Conservation (phyloP, 108 stramenopile species). For the Mediolabrus comicus region DNA sequence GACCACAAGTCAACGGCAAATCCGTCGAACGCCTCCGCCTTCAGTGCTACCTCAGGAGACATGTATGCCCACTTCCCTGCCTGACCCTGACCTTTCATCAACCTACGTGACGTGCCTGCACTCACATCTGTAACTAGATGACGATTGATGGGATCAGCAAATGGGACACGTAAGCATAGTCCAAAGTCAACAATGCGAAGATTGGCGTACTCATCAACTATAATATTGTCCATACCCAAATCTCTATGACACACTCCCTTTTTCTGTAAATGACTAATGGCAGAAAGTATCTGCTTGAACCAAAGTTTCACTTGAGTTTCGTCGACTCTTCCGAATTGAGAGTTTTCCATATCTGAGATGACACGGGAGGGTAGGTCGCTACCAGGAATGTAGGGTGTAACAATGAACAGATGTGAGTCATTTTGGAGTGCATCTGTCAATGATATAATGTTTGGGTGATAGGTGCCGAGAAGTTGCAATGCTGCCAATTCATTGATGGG, state of each 20-base stretch:
- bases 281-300: slow-evolving; percentile 53
- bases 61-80: slow-evolving; percentile 64
- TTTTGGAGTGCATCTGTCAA: slow-evolving; percentile 45
- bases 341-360: slow-evolving; percentile 20
- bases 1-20: slow-evolving; percentile 93
- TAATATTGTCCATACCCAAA: slow-evolving; percentile 51
- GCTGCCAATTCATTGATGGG: slow-evolving; percentile 63
- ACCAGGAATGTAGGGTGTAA: slow-evolving; percentile 48
- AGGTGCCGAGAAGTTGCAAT: slow-evolving; percentile 50
- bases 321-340: slow-evolving; percentile 17
- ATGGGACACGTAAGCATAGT: slow-evolving; percentile 60
- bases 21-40: slow-evolving; percentile 69
- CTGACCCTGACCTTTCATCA: slow-evolving; percentile 48
- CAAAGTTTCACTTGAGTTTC: slow-evolving; percentile 32
- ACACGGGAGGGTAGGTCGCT: slow-evolving; percentile 48
- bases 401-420: slow-evolving; percentile 49
- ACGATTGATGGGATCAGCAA: slow-evolving; percentile 35
- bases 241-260: slow-evolving; percentile 59
- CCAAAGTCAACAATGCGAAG: slow-evolving; percentile 60
- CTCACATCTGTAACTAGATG: slow-evolving; percentile 40
- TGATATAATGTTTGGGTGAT: slow-evolving; percentile 35
- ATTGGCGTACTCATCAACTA: slow-evolving; percentile 32
- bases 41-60: slow-evolving; percentile 73
- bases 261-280: slow-evolving; percentile 48
- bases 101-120: slow-evolving; percentile 36